Percentiles rank a stretch among this genome's conserved stretches.
Evolutionary conservation across 768 basidiomycete genomes (phyloP).

Genomic region (Calocybe cyanea): DNA sequence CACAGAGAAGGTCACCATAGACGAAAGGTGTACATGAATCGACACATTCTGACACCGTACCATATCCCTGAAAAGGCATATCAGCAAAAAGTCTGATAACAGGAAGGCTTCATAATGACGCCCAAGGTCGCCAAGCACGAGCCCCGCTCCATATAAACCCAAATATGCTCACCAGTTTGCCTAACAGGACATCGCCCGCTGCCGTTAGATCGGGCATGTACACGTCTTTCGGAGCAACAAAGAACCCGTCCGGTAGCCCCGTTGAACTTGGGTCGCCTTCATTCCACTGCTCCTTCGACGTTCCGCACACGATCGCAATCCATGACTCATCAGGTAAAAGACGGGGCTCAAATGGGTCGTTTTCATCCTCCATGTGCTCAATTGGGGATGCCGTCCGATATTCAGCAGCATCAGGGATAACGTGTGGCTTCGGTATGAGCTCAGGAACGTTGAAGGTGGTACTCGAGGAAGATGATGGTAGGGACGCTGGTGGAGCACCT

Average conservation of each 20-base stretch:
- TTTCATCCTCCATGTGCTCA: conserved; percentile 10
- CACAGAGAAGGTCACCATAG: conserved; percentile 47
- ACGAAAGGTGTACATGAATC: conserved; percentile 76
- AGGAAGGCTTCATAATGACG: neutral
- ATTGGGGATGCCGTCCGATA: conserved; percentile 4
- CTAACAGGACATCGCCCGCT: conserved; percentile 68
- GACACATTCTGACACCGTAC: conserved; percentile 77
- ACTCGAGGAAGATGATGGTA: conserved; percentile 15
- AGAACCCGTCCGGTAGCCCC: conserved; percentile 65
- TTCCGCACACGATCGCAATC: conserved; percentile 80
- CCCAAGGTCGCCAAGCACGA: neutral
- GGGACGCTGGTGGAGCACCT: conserved; percentile 50
- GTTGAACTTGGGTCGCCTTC: conserved; percentile 26
- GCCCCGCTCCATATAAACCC: neutral
- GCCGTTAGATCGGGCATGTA: conserved; percentile 84
- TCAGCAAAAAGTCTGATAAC: conserved; percentile 2
- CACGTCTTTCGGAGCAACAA: conserved; percentile 69
- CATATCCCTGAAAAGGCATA: conserved; percentile 56
- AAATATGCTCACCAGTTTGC: conserved; percentile 56
- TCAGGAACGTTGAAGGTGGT: conserved; percentile 13
- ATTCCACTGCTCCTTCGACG: conserved; percentile 54
- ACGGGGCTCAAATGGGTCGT: conserved; percentile 25
- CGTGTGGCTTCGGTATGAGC: conserved; percentile 32
- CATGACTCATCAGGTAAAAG: conserved; percentile 66
- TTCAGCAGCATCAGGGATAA: conserved; percentile 6